phyloP scores from a whole-genome alignment of 164 flowering plant genomes.

The Umbellularia californica region DNA sequence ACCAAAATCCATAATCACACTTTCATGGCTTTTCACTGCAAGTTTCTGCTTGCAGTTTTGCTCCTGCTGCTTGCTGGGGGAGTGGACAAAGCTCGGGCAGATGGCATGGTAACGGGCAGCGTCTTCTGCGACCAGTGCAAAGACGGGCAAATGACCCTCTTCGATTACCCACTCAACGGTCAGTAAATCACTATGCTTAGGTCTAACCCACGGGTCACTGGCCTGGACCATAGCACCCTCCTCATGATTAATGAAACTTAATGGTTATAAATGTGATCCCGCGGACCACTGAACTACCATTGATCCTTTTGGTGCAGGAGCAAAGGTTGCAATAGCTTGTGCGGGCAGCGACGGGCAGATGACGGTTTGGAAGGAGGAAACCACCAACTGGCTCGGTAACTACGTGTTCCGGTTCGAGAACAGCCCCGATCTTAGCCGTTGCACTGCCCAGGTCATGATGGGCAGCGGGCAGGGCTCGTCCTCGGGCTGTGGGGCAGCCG shows the following conservation, averaged over 20 bases:
- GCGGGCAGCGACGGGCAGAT: constrained; percentile 49
- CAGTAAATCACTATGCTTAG: background rate
- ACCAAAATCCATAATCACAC: background rate
- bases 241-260: background rate
- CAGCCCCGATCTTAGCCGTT: constrained; percentile 55
- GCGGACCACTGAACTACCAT: background rate
- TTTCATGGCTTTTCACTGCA: constrained; percentile 37
- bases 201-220: too few species aligned
- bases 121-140: constrained; percentile 95
- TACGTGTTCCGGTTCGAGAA: constrained; percentile 67
- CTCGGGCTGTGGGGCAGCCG: constrained; percentile 39
- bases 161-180: constrained; percentile 83
- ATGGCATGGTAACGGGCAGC: constrained; percentile 62
- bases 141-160: constrained; percentile 64
- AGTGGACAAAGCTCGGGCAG: constrained; percentile 40
- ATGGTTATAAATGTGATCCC: background rate
- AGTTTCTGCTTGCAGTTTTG: constrained; percentile 24
- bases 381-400: constrained; percentile 67
- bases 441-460: constrained; percentile 54
- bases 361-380: constrained; percentile 48
- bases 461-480: constrained; percentile 28
- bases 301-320: constrained; percentile 40
- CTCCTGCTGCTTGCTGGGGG: constrained; percentile 36
- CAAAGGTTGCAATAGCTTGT: constrained; percentile 66
- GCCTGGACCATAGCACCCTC: background rate